Evolutionary conservation across 768 basidiomycete species (phyloP).

Genomic region (Lactarius indigo): DNA sequence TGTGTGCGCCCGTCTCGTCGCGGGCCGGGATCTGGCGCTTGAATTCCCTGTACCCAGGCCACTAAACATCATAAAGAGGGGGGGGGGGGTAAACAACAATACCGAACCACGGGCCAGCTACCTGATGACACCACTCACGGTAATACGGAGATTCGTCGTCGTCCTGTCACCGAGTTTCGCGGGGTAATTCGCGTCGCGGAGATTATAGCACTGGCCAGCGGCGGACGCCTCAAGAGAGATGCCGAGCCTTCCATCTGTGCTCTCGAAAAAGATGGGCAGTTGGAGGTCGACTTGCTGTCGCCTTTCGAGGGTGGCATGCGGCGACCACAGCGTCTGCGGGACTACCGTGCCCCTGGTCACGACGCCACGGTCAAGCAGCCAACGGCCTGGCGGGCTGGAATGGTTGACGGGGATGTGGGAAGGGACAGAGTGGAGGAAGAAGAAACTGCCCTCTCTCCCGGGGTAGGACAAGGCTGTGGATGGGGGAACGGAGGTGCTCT

Average conservation of each 20-base stretch:
- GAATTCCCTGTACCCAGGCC: conserved; percentile 1
- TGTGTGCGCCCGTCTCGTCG: conserved; percentile 3
- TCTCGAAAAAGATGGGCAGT: background rate
- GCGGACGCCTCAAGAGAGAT: background rate
- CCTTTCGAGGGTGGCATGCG: background rate
- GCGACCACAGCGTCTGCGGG: background rate
- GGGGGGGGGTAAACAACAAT: background rate
- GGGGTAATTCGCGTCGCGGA: background rate
- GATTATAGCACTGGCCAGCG: background rate
- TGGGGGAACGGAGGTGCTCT: background rate
- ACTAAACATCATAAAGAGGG: background rate
- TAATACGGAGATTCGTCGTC: background rate
- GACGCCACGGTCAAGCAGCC: background rate
- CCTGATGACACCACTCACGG: background rate
- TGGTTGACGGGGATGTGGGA: background rate
- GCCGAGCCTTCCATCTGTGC: background rate
- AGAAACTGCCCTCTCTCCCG: background rate
- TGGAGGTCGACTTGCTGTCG: background rate
- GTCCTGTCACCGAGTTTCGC: background rate
- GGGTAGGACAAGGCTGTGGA: background rate
- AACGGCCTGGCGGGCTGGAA: background rate
- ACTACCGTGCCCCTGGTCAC: background rate
- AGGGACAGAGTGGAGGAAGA: background rate
- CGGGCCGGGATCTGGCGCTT: background rate
- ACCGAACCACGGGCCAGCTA: background rate